Evolutionary conservation across 495 filamentous ascomycete species (phyloP).

Genomic region (Oleoguttula mirabilis): DNA sequence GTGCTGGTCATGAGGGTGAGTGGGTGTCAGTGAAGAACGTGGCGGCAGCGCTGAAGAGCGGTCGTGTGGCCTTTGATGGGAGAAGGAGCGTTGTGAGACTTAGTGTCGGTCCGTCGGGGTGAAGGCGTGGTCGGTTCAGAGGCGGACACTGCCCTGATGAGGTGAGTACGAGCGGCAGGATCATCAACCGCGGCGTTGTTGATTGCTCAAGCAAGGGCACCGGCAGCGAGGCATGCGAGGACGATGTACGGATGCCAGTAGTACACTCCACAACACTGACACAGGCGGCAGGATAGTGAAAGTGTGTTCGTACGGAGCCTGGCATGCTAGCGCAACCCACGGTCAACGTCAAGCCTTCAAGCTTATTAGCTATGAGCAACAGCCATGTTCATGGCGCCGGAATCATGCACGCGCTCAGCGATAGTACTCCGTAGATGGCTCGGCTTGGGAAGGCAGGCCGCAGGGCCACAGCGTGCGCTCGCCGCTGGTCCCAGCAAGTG

Average conservation of each 20-base stretch:
- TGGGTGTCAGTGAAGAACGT: neutral
- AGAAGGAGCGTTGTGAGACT: conserved; percentile 2
- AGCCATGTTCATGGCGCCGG: no score
- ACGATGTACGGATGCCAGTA: no score
- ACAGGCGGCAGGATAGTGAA: neutral
- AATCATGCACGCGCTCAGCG: no score
- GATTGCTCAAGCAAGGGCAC: conserved; percentile 21
- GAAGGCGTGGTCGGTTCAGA: neutral
- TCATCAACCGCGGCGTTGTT: conserved; percentile 6
- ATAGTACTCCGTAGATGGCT: no score
- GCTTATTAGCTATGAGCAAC: no score
- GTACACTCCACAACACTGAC: neutral
- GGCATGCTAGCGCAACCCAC: no score
- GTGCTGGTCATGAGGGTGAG: conserved; percentile 9
- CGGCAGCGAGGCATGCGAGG: conserved; percentile 14
- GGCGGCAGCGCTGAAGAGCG: neutral
- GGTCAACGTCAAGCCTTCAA: no score
- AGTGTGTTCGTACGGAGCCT: no score
- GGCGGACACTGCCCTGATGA: conserved; percentile 1
- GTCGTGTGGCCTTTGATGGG: neutral
- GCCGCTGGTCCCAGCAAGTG: no score
- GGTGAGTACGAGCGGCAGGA: neutral
- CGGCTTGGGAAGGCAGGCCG: no score
- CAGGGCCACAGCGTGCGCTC: no score
- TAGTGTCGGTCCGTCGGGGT: neutral